Evolutionary conservation across 805 yeast species (phyloP), one percentile per base, ranked within the genome.

Genomic region (Myxozyma geophila): DNA sequence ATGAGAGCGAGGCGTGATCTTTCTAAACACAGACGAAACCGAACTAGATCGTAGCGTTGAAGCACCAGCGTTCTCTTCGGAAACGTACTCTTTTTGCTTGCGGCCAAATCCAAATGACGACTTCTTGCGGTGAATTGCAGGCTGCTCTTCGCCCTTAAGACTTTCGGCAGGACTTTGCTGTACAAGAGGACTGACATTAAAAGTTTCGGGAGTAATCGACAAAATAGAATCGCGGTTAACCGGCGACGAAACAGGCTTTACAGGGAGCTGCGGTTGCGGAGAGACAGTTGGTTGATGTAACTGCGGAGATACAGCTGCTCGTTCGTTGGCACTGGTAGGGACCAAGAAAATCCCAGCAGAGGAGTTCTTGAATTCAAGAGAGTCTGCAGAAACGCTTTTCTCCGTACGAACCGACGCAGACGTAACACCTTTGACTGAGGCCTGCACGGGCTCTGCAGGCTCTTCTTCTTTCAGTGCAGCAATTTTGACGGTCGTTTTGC

Each of bases 41-140:
- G 62, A 58, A 12, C 50, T 39, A 7, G 58, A 37, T 17, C 52
- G 40, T 3, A 53, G 4, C 23, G 44, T 39, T 13, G 62, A 17
- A 7, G 40, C 53, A 5, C 54, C 49, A 13, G 58, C 35, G 33
- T 52, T 41, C 23, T 47, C 58, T 21, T 51, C 53, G 15, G 51
- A 19, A 4, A 7, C 40, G 41, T 61, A 57, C 15, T 53, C 53
- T 40, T 54, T 62, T 37, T 40, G 51, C 39, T 58, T 58, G 23
- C 63, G 53, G 21, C 50, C 44, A 41, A 58, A 62, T 8, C 59
- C 51, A 49, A 58, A 54, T 7, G 52, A n/a, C 15, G 65, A 57
- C 33, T 46, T 52, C 39, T 54, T 54, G 21, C 53, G 53, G 7
- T 36, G 49, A 43, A 23, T 41, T 33, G 19, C 19, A 8, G 49